Conservation (phyloP, 1,139 yeast genomes). For the Dujonia santamariae region DNA sequence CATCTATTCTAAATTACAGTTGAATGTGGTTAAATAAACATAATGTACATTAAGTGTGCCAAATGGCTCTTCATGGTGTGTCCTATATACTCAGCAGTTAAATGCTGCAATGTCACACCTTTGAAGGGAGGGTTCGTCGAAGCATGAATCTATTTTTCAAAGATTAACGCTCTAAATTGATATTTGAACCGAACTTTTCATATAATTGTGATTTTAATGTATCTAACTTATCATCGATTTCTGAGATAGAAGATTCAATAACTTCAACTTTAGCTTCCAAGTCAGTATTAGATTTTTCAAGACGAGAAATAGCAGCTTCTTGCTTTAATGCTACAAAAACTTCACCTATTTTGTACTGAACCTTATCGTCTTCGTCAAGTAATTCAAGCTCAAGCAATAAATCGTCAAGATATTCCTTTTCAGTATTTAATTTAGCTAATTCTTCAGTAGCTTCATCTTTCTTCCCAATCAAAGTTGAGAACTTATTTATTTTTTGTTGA, state of each 20-base stretch:
- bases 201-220: constrained; percentile 71
- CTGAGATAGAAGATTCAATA: constrained; percentile 46
- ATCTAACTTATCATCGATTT: constrained; percentile 51
- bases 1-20: too few species aligned
- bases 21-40: background rate
- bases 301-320: constrained; percentile 57
- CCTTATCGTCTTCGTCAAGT: constrained; percentile 71
- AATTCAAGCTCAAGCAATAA: constrained; percentile 82
- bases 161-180: constrained; percentile 73
- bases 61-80: too few species aligned
- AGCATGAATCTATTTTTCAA: background rate
- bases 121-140: too few species aligned
- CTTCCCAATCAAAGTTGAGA: constrained; percentile 74
- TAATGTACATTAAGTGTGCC: too few species aligned
- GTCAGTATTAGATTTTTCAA: constrained; percentile 58
- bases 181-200: constrained; percentile 86
- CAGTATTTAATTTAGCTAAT: constrained; percentile 52
- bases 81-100: too few species aligned
- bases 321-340: constrained; percentile 68
- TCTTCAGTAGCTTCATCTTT: constrained; percentile 56
- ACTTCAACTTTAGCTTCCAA: constrained; percentile 49
- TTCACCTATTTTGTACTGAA: constrained; percentile 75
- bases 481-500: constrained; percentile 84
- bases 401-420: constrained; percentile 88
- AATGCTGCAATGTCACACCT: too few species aligned